phyloP scores from a whole-genome alignment of 129 eudicot genomes.

The Artemisia tridentata region DNA sequence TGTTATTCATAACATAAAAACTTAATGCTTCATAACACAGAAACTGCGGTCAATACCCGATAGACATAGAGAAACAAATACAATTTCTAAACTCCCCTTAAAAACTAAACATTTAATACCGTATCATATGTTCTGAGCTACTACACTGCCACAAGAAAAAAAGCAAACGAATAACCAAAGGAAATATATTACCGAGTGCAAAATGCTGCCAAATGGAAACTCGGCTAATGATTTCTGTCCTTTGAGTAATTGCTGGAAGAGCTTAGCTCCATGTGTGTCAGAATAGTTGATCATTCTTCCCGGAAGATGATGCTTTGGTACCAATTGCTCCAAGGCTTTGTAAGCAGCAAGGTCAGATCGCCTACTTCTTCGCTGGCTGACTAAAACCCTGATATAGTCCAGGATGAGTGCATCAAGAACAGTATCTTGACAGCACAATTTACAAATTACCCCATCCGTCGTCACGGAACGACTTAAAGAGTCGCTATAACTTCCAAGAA shows the following conservation, averaged over 20 bases:
- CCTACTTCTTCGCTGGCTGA: constrained; percentile 62
- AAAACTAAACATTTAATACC: background rate
- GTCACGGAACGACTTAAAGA: constrained; percentile 51
- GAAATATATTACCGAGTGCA: constrained; percentile 65
- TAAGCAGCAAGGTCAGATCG: constrained; percentile 66
- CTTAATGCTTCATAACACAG: background rate
- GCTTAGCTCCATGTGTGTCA: constrained; percentile 27
- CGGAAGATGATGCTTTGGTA: constrained; percentile 46
- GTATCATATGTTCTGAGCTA: background rate
- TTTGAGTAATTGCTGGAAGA: constrained; percentile 45
- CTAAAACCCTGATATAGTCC: constrained; percentile 82
- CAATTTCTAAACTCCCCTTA: background rate
- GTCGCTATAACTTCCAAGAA: constrained; percentile 55
- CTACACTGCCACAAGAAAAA: background rate
- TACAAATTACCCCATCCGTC: constrained; percentile 73
- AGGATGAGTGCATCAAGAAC: constrained; percentile 71
- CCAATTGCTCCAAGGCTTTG: constrained; percentile 53
- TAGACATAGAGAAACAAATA: constrained; percentile 3
- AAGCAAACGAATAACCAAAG: background rate
- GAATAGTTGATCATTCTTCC: constrained; percentile 31
- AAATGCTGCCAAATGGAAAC: constrained; percentile 82
- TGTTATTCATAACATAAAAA: background rate
- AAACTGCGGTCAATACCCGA: constrained; percentile 1
- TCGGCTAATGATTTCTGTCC: constrained; percentile 92
- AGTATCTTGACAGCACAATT: constrained; percentile 70